Evolutionary conservation across 306 rosid species (phyloP), one percentile per base, ranked within the genome.

Genomic region (Trifolium pratense): DNA sequence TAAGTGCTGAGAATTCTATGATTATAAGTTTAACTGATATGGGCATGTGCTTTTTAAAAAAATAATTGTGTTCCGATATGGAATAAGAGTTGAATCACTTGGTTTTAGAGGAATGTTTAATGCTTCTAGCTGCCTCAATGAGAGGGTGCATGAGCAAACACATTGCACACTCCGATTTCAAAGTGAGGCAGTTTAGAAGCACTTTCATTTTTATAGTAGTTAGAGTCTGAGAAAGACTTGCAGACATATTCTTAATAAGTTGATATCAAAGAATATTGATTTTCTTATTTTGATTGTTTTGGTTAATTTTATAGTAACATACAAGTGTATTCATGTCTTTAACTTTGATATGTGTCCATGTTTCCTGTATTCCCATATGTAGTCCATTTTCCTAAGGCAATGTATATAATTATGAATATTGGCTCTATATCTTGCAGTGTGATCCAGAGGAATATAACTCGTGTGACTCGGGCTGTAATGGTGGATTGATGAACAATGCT

Each of bases 401-500:
- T 46, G 26, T 71, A 6, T 66, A 6, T 59, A 9, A 45, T 57
- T 36, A 57, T 53, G 53, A 65, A 39, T 80, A 49, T 74, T 62
- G 56, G 48, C 9, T 69, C 32, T 71, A 31, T 63, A 32, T 75
- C 52, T 83, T 15, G 67, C 90, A 95, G 99, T 95, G 99, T 80
- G 99, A 95, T 79, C 97, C 99, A 1, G 97, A 87, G 77, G 71
- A 90, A 72, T 9, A 14, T 55, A 90, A 86, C 15, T 75, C 93
- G 0, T 95, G 99, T 36, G 99, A 95, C 86, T 17, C 96, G 0
- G 99, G 99, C 51, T 94, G 99, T 68, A 67, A 36, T 49, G 99
- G 99, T 69, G 99, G 99, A 40, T 83, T 91, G 84, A 95, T 95
- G 99, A 95, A 78, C 80, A 76, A 77, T 3, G 97, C 99, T 15